These are phyloP conservation scores for Bipolaris sorokiniana DNA, from an alignment of 2,329 filamentous ascomycete genomes.

Conservation along the genomic window DNA sequence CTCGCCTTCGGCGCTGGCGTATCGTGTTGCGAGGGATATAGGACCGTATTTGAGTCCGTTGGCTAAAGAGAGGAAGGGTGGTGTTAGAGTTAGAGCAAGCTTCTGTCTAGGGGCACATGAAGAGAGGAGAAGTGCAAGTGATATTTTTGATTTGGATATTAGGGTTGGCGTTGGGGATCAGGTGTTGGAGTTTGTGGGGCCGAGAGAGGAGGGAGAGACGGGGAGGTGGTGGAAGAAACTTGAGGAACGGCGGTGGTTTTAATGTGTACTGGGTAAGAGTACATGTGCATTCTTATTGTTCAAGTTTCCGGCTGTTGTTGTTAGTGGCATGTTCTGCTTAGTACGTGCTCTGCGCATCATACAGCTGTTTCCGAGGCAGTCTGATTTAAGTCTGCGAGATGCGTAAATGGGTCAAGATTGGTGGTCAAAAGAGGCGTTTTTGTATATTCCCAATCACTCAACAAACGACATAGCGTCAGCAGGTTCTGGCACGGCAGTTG, in stretches of 20 bases:
- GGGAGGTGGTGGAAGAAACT: conserved; percentile 52
- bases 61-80: conserved; percentile 50
- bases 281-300: background rate
- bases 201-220: conserved; percentile 53
- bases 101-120: conserved; percentile 51
- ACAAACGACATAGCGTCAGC: background rate
- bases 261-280: background rate
- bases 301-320: background rate
- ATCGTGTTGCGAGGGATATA: conserved; percentile 49
- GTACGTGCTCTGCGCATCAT: background rate
- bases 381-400: background rate
- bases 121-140: conserved; percentile 35
- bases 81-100: conserved; percentile 54
- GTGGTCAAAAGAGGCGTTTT: background rate
- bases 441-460: conserved; percentile 2
- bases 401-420: background rate
- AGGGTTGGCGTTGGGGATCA: conserved; percentile 49
- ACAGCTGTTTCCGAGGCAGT: background rate
- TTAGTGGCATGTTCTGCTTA: background rate
- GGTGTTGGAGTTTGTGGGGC: conserved; percentile 51
- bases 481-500: conserved; percentile 11
- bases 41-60: conserved; percentile 49
- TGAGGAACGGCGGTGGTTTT: conserved; percentile 54
- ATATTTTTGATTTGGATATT: conserved; percentile 56
- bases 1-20: conserved; percentile 50